Conservation (phyloP, 495 filamentous ascomycete genomes). For the Jackrogersella minutella region DNA sequence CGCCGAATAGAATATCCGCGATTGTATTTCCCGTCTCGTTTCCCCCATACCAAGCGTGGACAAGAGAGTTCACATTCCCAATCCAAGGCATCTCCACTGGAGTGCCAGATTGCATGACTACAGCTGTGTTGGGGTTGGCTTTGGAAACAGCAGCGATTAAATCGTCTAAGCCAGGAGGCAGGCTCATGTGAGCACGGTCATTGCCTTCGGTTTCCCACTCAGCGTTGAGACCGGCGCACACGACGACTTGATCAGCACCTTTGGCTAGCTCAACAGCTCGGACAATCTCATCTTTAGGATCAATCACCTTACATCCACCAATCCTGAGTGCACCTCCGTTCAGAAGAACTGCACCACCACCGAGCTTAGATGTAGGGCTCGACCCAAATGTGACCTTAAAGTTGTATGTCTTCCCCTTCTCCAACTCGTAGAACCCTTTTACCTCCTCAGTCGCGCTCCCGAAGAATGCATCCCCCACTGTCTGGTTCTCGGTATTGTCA, state of each 20-base stretch:
- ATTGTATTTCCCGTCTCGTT: conserved; percentile 73
- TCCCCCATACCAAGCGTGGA: conserved; percentile 73
- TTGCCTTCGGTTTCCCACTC: conserved; percentile 81
- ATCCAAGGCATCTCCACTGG: conserved; percentile 79
- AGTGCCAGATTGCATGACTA: conserved; percentile 75
- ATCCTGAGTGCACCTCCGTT: conserved; percentile 72
- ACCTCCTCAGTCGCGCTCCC: conserved; percentile 69
- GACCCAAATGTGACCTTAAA: conserved; percentile 71
- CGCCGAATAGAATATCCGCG: conserved; percentile 73
- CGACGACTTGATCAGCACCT: conserved; percentile 70
- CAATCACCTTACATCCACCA: conserved; percentile 65
- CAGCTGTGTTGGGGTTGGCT: conserved; percentile 68
- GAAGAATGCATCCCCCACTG: conserved; percentile 68
- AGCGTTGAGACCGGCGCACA: conserved; percentile 72
- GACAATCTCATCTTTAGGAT: conserved; percentile 65
- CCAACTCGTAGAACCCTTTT: conserved; percentile 61
- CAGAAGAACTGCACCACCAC: conserved; percentile 61
- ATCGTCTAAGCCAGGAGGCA: conserved; percentile 66
- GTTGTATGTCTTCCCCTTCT: conserved; percentile 67
- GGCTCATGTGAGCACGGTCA: conserved; percentile 72
- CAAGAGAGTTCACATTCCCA: conserved; percentile 58
- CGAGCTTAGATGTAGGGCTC: conserved; percentile 67
- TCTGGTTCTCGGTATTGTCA: conserved; percentile 70
- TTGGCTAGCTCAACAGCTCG: conserved; percentile 69
- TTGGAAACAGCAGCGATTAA: conserved; percentile 64